Conservation (phyloP, 2,329 filamentous ascomycete genomes). For the Metarhizium humberi region DNA sequence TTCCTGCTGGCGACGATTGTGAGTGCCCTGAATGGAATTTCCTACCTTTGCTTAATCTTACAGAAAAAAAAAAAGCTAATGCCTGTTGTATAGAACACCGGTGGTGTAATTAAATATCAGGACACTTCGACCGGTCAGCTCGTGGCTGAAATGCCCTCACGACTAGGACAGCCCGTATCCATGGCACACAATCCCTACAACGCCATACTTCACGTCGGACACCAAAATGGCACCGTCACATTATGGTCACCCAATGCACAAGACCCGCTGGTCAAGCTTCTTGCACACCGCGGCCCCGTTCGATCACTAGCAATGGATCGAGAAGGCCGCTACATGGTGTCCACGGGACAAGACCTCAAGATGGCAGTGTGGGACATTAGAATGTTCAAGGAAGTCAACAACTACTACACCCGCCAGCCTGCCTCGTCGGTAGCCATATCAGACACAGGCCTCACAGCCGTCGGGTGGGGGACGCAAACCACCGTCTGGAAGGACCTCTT, state of each 20-base stretch:
- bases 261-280: slow-evolving; percentile 80
- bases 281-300: slow-evolving; percentile 84
- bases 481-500: slow-evolving; percentile 91
- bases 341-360: slow-evolving; percentile 77
- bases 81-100: slow-evolving; percentile 47
- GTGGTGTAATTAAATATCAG: slow-evolving; percentile 84
- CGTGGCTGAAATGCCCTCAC: slow-evolving; percentile 76
- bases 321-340: slow-evolving; percentile 92
- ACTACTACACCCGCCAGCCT: slow-evolving; percentile 75
- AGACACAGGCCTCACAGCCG: slow-evolving; percentile 77
- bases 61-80: neutral
- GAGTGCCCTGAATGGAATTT: slow-evolving; percentile 25
- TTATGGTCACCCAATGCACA: slow-evolving; percentile 91
- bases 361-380: slow-evolving; percentile 96
- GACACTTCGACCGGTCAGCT: slow-evolving; percentile 90
- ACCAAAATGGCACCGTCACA: slow-evolving; percentile 90
- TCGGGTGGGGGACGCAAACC: slow-evolving; percentile 83
- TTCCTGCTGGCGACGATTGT: slow-evolving; percentile 83
- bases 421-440: slow-evolving; percentile 80
- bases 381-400: slow-evolving; percentile 87
- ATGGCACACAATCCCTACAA: slow-evolving; percentile 87
- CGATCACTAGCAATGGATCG: slow-evolving; percentile 77
- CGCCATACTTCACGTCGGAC: slow-evolving; percentile 82
- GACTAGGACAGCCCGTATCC: slow-evolving; percentile 73
- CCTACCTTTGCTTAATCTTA: neutral